Conservation (phyloP, 1,139 yeast genomes). For the Cylindricascospora bacillispora region DNA sequence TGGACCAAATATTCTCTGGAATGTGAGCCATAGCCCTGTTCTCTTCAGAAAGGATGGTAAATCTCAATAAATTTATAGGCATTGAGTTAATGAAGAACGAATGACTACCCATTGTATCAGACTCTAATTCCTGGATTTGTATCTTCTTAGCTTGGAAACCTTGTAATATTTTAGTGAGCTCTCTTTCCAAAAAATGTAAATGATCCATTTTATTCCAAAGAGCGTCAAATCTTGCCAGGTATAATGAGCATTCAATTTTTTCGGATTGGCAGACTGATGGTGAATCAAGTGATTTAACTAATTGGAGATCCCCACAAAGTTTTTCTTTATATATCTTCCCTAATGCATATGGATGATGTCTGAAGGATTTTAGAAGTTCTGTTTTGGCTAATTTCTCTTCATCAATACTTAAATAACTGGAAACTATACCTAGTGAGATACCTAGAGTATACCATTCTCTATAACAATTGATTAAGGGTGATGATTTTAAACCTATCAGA, state of each 20-base stretch:
- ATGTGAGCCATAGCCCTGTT: slow-evolving; percentile 55
- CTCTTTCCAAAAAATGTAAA: slow-evolving; percentile 37
- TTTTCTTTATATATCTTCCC: slow-evolving; percentile 14
- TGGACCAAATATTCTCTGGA: slow-evolving; percentile 49
- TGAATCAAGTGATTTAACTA: slow-evolving; percentile 13
- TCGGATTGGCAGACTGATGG: slow-evolving; percentile 19
- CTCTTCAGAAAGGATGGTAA: slow-evolving; percentile 59
- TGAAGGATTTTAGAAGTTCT: slow-evolving; percentile 39
- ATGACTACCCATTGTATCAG: too few relatives aligned
- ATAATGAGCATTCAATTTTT: slow-evolving; percentile 16
- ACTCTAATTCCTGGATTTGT: slow-evolving; percentile 6
- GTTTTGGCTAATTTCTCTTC: slow-evolving; percentile 33
- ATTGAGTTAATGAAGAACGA: slow-evolving; percentile 27
- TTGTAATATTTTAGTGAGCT: slow-evolving; percentile 30
- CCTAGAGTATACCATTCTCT: slow-evolving; percentile 65
- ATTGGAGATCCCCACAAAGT: slow-evolving; percentile 12
- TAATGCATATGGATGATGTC: slow-evolving; percentile 44
- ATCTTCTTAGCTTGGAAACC: slow-evolving; percentile 8
- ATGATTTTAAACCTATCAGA: slow-evolving; percentile 40
- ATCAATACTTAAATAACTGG: slow-evolving; percentile 40
- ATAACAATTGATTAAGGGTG: slow-evolving; percentile 47
- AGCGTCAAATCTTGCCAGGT: slow-evolving; percentile 17
- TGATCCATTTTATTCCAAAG: slow-evolving; percentile 25
- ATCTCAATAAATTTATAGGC: slow-evolving; percentile 50
- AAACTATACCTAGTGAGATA: slow-evolving; percentile 49